A percentile compares a stretch with the other conserved stretches of the same genome.
Evolutionary conservation across 352 stramenopile species (phyloP).

Genomic region (Phytophthora capsici): DNA sequence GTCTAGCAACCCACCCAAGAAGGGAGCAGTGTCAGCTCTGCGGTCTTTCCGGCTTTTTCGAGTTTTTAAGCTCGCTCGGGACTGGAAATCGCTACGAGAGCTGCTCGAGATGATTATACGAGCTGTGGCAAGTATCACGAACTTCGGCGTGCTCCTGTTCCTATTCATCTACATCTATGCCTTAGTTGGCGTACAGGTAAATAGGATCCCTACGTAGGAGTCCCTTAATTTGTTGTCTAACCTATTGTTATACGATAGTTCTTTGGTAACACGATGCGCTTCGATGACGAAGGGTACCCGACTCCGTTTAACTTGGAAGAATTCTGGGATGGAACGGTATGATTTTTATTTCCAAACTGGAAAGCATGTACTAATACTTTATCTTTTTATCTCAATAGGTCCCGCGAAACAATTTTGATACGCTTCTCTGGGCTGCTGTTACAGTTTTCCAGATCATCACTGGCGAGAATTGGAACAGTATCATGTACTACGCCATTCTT

Average conservation of each 20-base stretch:
- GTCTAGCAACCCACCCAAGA: conserved; percentile 53
- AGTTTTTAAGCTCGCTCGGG: conserved; percentile 94
- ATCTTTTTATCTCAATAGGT: conserved; percentile 41
- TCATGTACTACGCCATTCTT: conserved; percentile 94
- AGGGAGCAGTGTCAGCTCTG: conserved; percentile 82
- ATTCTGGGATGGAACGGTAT: conserved; percentile 71
- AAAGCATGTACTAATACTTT: background rate
- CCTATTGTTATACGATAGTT: conserved; percentile 54
- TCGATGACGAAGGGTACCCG: conserved; percentile 81
- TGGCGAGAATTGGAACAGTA: conserved; percentile 94
- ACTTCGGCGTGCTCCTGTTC: conserved; percentile 94
- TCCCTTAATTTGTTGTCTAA: background rate
- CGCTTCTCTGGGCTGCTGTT: conserved; percentile 74
- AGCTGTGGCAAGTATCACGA: conserved; percentile 93
- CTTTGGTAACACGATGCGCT: conserved; percentile 95
- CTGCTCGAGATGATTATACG: conserved; percentile 91
- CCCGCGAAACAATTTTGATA: conserved; percentile 90
- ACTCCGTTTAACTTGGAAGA: conserved; percentile 48
- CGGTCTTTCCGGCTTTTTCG: conserved; percentile 92
- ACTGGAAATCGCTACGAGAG: conserved; percentile 93
- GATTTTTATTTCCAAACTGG: background rate
- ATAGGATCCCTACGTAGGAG: no score
- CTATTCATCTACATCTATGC: conserved; percentile 97
- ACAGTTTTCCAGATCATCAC: conserved; percentile 95
- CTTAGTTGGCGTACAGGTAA: conserved; percentile 88